Evolutionary conservation across 768 basidiomycete species (phyloP).

Genomic region (Imleria badia): DNA sequence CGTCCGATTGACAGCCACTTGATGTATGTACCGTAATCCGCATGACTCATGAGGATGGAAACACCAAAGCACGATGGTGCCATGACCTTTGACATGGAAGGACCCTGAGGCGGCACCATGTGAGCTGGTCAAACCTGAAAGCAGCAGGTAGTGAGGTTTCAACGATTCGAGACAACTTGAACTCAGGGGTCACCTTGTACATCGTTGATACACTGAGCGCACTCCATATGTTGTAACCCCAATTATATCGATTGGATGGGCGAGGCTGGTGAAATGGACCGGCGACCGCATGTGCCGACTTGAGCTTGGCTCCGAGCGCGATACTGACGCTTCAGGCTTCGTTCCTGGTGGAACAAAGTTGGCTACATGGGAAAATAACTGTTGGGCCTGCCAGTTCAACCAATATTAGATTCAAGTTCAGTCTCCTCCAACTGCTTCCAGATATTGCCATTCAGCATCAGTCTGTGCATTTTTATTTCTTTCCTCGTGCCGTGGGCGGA

Average conservation of each 20-base stretch:
- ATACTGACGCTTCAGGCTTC: no score
- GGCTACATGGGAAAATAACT: no score
- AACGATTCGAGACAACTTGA: background rate
- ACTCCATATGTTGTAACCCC: background rate
- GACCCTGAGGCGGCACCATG: background rate
- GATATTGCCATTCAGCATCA: no score
- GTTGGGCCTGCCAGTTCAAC: no score
- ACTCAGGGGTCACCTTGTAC: background rate
- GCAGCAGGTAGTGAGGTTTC: no score
- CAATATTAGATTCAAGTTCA: no score
- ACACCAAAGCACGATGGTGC: background rate
- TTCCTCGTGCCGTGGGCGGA: no score
- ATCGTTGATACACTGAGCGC: no score
- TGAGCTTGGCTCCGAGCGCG: background rate
- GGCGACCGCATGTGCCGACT: background rate
- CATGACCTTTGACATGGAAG: background rate
- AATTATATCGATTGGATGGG: background rate
- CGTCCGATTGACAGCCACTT: background rate
- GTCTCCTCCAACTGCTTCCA: no score
- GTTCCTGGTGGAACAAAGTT: no score
- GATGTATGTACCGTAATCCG: background rate
- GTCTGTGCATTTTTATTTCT: no score
- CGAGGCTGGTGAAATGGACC: background rate
- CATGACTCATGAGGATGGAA: constrained; percentile 1
- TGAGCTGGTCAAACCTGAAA: no score